Evolutionary conservation across 1,139 yeast genomes (phyloP).

Genomic region (Magnusiomyces fungicola): DNA sequence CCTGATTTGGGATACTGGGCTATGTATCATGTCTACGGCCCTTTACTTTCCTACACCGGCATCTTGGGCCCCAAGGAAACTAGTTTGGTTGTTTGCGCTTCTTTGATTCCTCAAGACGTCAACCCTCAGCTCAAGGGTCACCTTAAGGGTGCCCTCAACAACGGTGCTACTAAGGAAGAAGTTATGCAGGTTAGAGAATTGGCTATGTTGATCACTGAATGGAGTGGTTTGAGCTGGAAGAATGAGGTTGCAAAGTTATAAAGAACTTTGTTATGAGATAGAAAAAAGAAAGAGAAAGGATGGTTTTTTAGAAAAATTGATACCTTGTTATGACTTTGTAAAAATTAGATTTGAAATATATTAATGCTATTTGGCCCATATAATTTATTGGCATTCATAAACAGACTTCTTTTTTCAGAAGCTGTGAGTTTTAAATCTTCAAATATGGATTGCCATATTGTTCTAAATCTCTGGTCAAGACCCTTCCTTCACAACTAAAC

Average conservation of each 20-base stretch:
- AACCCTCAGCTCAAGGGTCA: slow-evolving; percentile 91
- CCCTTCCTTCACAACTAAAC: too few species aligned
- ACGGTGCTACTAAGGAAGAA: slow-evolving; percentile 64
- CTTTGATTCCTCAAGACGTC: slow-evolving; percentile 89
- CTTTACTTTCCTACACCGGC: slow-evolving; percentile 61
- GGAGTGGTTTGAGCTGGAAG: slow-evolving; percentile 71
- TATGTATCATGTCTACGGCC: slow-evolving; percentile 67
- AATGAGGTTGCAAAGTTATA: slow-evolving; percentile 52
- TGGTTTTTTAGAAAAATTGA: too few species aligned
- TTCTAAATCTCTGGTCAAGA: too few species aligned
- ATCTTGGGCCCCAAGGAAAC: slow-evolving; percentile 64
- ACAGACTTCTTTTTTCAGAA: too few species aligned
- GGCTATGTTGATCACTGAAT: slow-evolving; percentile 58
- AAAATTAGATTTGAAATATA: too few species aligned
- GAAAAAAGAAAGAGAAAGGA: too few species aligned
- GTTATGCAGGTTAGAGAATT: slow-evolving; percentile 52
- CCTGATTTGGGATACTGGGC: slow-evolving; percentile 81
- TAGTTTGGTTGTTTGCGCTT: slow-evolving; percentile 66
- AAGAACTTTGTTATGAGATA: slow-evolving; percentile 1
- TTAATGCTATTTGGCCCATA: background rate
- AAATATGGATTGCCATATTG: too few species aligned
- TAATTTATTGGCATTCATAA: too few species aligned
- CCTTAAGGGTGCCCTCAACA: slow-evolving; percentile 72
- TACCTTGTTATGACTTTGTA: too few species aligned
- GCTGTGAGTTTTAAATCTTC: too few species aligned